These are phyloP conservation scores for Globisporangium canariense DNA, from an alignment of 352 stramenopile species.

Conservation along the genomic window DNA sequence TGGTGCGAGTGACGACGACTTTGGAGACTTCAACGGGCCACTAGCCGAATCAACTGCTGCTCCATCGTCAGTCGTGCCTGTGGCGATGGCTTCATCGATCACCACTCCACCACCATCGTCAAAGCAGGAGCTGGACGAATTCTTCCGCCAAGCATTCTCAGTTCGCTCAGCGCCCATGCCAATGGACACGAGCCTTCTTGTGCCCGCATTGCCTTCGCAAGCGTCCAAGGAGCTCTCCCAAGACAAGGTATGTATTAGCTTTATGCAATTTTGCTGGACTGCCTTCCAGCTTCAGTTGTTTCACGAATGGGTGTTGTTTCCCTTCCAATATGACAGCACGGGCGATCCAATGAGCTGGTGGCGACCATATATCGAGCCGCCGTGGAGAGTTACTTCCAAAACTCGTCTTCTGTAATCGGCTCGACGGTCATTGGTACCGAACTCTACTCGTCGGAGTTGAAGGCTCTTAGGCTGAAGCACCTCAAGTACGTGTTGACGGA, in stretches of 20 bases:
- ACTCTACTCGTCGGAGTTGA: constrained; percentile 7
- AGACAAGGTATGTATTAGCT: constrained; percentile 11
- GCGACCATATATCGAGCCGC: constrained; percentile 15
- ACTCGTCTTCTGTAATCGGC: not conserved
- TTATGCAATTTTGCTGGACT: not conserved
- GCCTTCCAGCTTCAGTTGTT: not conserved
- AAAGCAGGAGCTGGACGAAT: constrained; percentile 29
- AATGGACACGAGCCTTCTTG: constrained; percentile 4
- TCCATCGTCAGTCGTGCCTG: not conserved
- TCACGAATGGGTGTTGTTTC: not conserved
- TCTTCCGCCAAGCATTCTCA: constrained; percentile 39
- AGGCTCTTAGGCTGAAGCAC: constrained; percentile 41
- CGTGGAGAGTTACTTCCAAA: constrained; percentile 19
- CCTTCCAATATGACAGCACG: not conserved
- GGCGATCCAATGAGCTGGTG: not conserved
- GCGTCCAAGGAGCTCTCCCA: constrained; percentile 18
- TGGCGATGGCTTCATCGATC: not conserved
- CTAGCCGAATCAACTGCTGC: not conserved
- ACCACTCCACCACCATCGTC: constrained; percentile 14
- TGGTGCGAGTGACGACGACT: constrained; percentile 6
- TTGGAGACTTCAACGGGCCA: constrained; percentile 16
- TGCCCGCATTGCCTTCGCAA: not conserved
- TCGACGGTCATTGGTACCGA: constrained; percentile 5
- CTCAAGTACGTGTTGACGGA: constrained; percentile 74
- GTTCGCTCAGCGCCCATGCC: constrained; percentile 13